Percentiles rank a stretch among this genome's conserved stretches.
Conservation (phyloP, 2,329 filamentous ascomycete species). For the Cephalotrichum gorgonifer region DNA sequence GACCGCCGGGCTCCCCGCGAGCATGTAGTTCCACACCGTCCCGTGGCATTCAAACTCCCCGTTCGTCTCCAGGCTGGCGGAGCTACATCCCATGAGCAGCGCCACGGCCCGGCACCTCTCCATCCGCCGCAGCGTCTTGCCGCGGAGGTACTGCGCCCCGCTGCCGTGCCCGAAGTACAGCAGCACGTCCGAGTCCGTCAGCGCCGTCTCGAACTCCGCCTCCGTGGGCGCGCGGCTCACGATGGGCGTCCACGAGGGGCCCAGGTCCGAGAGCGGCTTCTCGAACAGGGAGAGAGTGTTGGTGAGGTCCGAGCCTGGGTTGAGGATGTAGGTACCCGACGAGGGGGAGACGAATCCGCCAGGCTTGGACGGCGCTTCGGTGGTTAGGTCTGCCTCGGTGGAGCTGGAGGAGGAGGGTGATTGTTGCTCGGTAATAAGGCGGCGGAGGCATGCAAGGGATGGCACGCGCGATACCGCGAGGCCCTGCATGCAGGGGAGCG, state of each 20-base stretch:
- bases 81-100: slow-evolving; percentile 91
- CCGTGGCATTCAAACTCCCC: slow-evolving; percentile 89
- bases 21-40: slow-evolving; percentile 83
- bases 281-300: slow-evolving; percentile 71
- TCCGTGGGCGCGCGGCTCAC: slow-evolving; percentile 63
- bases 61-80: slow-evolving; percentile 50
- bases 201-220: slow-evolving; percentile 59
- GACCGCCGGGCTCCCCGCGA: slow-evolving; percentile 75
- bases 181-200: slow-evolving; percentile 60
- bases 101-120: slow-evolving; percentile 65
- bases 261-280: slow-evolving; percentile 52
- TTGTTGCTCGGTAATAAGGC: slow-evolving; percentile 53
- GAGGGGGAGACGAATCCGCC: slow-evolving; percentile 45
- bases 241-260: slow-evolving; percentile 61
- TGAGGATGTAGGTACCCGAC: slow-evolving; percentile 71
- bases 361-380: slow-evolving; percentile 12
- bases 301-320: slow-evolving; percentile 74
- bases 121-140: slow-evolving; percentile 69
- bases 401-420: slow-evolving; percentile 6
- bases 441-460: slow-evolving; percentile 71
- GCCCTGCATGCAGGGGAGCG: slow-evolving; percentile 71
- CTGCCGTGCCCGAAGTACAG: slow-evolving; percentile 96
- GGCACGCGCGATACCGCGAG: slow-evolving; percentile 79
- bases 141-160: slow-evolving; percentile 86
- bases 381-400: slow-evolving; percentile 9